These are phyloP conservation scores for Apostasia ramifera DNA, from an alignment of 106 monocot genomes.

Conservation along the genomic window DNA sequence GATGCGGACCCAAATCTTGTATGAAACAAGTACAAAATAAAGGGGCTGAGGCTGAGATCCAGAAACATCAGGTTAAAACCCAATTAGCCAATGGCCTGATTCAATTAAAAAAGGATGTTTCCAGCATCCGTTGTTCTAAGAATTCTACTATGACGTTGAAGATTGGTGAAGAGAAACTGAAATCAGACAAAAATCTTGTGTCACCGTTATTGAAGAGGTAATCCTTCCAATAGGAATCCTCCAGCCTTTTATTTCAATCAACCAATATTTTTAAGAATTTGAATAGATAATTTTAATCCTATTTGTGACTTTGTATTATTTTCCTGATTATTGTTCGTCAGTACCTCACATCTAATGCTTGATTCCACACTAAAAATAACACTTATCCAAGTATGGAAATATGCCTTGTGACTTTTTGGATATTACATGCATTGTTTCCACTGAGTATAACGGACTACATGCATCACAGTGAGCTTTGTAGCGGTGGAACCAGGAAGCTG, in stretches of 20 bases:
- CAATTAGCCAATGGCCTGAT: conserved; percentile 8
- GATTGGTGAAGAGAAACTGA: conserved; percentile 16
- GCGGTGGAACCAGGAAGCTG: not conserved
- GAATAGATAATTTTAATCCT: too few relatives aligned
- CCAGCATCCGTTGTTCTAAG: conserved; percentile 4
- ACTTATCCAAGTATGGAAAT: too few relatives aligned
- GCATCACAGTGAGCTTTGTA: not conserved
- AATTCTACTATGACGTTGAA: conserved; percentile 11
- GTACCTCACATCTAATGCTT: too few relatives aligned
- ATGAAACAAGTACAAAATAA: conserved; percentile 9
- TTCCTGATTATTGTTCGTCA: too few relatives aligned
- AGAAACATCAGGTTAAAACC: conserved; percentile 20
- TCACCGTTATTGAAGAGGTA: conserved; percentile 21
- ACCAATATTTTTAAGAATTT: too few relatives aligned
- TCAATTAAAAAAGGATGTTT: conserved; percentile 17
- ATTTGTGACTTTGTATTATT: too few relatives aligned
- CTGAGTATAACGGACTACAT: not conserved
- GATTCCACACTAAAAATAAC: too few relatives aligned
- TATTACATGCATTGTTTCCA: too few relatives aligned
- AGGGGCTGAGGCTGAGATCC: not conserved
- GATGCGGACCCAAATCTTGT: not conserved
- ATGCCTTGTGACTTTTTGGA: not conserved
- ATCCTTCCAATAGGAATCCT: too few relatives aligned
- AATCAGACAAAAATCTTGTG: conserved; percentile 1
- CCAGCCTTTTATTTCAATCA: too few relatives aligned